phyloP scores from a whole-genome alignment of 2,329 filamentous ascomycete species.

The Leptographium wingfieldii region DNA sequence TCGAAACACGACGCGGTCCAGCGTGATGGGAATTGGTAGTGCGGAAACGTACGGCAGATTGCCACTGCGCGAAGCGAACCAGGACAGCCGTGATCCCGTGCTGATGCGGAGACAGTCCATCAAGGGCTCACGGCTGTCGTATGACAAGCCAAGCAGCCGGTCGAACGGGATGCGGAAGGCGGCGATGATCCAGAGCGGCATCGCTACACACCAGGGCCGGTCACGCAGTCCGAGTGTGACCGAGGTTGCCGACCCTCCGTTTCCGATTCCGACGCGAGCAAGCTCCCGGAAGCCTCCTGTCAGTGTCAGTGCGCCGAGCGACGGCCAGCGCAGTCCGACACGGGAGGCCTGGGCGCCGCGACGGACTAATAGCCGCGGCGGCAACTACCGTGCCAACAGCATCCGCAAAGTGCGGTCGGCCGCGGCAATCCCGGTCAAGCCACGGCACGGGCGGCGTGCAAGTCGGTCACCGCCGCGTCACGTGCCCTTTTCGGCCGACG shows the following conservation, averaged over 20 bases:
- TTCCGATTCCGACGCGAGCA: slow-evolving; percentile 79
- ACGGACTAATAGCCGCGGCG: slow-evolving; percentile 33
- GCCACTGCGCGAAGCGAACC: slow-evolving; percentile 20
- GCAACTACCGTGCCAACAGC: slow-evolving; percentile 44
- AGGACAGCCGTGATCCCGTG: slow-evolving; percentile 15
- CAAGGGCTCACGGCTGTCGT: slow-evolving; percentile 19
- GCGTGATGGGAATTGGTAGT: slow-evolving; percentile 21
- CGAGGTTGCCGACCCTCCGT: slow-evolving; percentile 58
- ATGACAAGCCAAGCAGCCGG: slow-evolving; percentile 29
- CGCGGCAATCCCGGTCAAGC: slow-evolving; percentile 49
- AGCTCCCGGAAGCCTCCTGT: slow-evolving; percentile 68
- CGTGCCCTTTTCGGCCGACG: slow-evolving; percentile 47
- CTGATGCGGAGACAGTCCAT: slow-evolving; percentile 19
- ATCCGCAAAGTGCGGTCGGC: slow-evolving; percentile 80
- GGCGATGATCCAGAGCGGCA: slow-evolving; percentile 69
- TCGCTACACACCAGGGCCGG: slow-evolving; percentile 52
- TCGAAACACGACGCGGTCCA: slow-evolving; percentile 15
- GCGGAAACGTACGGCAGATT: slow-evolving; percentile 34
- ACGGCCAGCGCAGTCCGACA: slow-evolving; percentile 68
- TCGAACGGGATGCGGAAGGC: slow-evolving; percentile 60
- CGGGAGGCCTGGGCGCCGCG: slow-evolving; percentile 45
- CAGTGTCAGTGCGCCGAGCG: slow-evolving; percentile 51
- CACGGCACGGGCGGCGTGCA: slow-evolving; percentile 26
- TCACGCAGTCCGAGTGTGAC: slow-evolving; percentile 53
- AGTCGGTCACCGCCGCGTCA: slow-evolving; percentile 47